Conservation (phyloP, 192 early-diverging fungal genomes). For the Radiomyces spectabilis region DNA sequence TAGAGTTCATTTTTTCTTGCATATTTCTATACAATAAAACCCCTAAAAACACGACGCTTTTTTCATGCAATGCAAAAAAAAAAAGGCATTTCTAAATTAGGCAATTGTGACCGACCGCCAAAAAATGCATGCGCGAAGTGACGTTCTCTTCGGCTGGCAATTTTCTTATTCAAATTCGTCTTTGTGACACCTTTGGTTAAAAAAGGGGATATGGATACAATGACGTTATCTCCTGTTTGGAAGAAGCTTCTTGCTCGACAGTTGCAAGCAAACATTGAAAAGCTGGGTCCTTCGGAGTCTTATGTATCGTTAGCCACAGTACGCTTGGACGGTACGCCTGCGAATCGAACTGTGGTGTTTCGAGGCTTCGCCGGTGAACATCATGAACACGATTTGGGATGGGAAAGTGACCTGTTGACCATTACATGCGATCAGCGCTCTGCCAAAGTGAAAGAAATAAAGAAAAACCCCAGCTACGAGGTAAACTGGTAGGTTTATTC, state of each 20-base stretch:
- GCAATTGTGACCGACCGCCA: too few species aligned
- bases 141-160: too few species aligned
- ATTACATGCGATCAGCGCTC: conserved; percentile 22
- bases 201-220: too few species aligned
- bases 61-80: too few species aligned
- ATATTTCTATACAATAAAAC: too few species aligned
- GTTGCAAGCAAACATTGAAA: conserved; percentile 11
- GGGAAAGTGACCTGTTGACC: conserved; percentile 18
- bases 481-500: conserved; percentile 28
- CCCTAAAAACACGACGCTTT: too few species aligned
- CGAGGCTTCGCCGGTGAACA: conserved; percentile 30
- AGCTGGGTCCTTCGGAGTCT: not conserved
- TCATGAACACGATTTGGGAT: conserved; percentile 10
- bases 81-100: too few species aligned
- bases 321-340: conserved; percentile 12
- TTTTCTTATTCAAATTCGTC: too few species aligned
- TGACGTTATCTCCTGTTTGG: conserved; percentile 7
- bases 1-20: too few species aligned
- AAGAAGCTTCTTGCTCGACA: conserved; percentile 6
- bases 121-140: too few species aligned
- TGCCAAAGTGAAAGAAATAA: conserved; percentile 21
- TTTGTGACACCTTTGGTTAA: too few species aligned
- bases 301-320: conserved; percentile 22
- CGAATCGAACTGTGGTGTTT: conserved; percentile 28
- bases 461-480: conserved; percentile 16